phyloP scores from a whole-genome alignment of 129 eudicot genomes.

The Tagetes erecta region DNA sequence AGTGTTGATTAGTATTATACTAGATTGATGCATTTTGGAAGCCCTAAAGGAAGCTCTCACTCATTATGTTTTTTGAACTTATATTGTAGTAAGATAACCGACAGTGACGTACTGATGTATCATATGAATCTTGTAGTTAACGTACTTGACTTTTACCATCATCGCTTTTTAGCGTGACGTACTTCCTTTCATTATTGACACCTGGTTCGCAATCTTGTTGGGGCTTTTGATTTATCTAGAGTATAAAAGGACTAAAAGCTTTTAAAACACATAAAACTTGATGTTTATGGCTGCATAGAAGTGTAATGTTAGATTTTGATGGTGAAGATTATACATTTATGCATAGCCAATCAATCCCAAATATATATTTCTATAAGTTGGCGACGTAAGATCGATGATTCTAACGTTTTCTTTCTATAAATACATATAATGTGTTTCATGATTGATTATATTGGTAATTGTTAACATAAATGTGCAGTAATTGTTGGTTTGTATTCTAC shows the following conservation, averaged over 20 bases:
- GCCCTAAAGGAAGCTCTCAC: background rate
- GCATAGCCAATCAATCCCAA: too few species aligned
- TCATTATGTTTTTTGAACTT: background rate
- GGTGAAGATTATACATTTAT: too few species aligned
- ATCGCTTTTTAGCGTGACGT: background rate
- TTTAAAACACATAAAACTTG: too few species aligned
- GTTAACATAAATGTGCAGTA: background rate
- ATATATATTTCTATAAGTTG: too few species aligned
- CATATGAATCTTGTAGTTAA: background rate
- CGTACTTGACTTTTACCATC: background rate
- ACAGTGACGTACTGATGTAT: background rate
- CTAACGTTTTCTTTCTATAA: background rate
- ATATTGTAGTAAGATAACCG: background rate
- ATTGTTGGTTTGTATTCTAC: background rate
- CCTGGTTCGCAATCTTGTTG: background rate
- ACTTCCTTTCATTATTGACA: background rate
- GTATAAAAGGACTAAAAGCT: background rate
- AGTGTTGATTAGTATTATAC: background rate
- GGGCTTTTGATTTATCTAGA: background rate
- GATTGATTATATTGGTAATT: constrained; percentile 14
- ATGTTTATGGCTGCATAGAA: too few species aligned
- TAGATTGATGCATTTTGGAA: background rate
- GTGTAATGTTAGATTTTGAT: too few species aligned
- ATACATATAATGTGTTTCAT: background rate
- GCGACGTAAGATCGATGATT: background rate